These are phyloP conservation scores for Tinospora cordifolia DNA, from an alignment of 164 flowering plant species.

Conservation along the genomic window DNA sequence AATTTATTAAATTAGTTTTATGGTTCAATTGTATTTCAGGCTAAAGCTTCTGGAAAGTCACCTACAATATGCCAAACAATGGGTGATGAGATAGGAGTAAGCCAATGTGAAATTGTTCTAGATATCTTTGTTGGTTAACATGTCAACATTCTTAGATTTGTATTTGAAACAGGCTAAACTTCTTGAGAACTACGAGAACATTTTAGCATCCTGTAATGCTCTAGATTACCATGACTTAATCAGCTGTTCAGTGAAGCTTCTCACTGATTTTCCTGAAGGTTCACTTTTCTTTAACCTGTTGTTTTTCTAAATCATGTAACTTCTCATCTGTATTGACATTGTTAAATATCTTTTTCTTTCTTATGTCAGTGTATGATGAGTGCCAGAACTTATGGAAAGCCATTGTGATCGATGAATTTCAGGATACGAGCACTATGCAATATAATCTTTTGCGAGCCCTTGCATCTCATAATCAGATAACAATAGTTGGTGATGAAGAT, in stretches of 20 bases:
- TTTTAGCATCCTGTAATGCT: constrained; percentile 79
- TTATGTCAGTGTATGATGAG: constrained; percentile 47
- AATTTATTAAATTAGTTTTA: neutral
- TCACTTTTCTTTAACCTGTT: constrained; percentile 5
- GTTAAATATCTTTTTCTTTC: neutral
- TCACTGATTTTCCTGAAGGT: constrained; percentile 80
- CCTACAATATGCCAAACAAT: constrained; percentile 44
- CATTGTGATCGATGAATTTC: constrained; percentile 85
- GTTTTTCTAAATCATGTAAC: neutral
- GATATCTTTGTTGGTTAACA: neutral
- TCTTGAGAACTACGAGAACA: constrained; percentile 57
- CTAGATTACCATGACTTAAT: constrained; percentile 93
- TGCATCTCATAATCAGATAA: constrained; percentile 69
- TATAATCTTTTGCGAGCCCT: constrained; percentile 57
- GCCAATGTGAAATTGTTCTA: constrained; percentile 19
- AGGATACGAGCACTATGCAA: constrained; percentile 95
- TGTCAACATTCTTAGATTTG: constrained; percentile 15
- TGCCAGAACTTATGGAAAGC: constrained; percentile 73
- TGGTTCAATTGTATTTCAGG: constrained; percentile 35
- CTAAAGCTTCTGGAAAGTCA: constrained; percentile 83
- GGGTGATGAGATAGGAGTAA: constrained; percentile 79
- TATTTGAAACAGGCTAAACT: constrained; percentile 55
- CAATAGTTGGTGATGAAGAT: constrained; percentile 96
- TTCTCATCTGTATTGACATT: neutral
- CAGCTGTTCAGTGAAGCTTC: constrained; percentile 68